Evolutionary conservation across 2,329 filamentous ascomycete species (phyloP).

Genomic region (Claviceps sp.): DNA sequence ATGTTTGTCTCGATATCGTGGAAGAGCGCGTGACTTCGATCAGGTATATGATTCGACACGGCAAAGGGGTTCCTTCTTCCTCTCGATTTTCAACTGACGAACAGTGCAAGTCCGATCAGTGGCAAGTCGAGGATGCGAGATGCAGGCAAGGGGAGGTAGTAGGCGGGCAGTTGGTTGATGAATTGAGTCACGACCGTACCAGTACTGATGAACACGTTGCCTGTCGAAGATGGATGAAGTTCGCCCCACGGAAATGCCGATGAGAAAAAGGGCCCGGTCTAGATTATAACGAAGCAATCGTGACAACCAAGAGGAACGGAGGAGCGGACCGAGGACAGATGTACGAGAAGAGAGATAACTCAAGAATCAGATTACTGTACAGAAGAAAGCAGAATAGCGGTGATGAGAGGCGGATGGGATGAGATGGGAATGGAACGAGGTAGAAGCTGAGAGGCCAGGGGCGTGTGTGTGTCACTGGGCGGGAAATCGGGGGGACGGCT

Average conservation of each 20-base stretch:
- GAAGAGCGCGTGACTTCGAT: not conserved
- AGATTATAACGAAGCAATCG: slow-evolving; percentile 8
- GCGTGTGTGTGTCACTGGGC: slow-evolving; percentile 14
- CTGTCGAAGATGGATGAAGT: not conserved
- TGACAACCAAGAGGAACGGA: slow-evolving; percentile 8
- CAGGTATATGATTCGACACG: not conserved
- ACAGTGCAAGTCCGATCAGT: slow-evolving; percentile 7
- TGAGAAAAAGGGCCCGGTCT: slow-evolving; percentile 23
- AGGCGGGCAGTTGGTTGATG: slow-evolving; percentile 9
- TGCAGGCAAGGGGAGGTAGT: slow-evolving; percentile 13
- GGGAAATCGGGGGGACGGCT: slow-evolving; percentile 4
- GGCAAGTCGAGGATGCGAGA: slow-evolving; percentile 8
- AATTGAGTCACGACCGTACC: not conserved
- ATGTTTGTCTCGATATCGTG: not conserved
- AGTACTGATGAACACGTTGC: not conserved
- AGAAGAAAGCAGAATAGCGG: slow-evolving; percentile 19
- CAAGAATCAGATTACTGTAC: slow-evolving; percentile 18
- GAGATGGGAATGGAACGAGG: slow-evolving; percentile 17
- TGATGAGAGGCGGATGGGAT: slow-evolving; percentile 14
- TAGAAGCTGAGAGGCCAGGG: slow-evolving; percentile 17
- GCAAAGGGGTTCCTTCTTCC: slow-evolving; percentile 17
- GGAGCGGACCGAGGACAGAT: slow-evolving; percentile 11
- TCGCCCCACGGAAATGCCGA: slow-evolving; percentile 18
- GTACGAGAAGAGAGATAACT: slow-evolving; percentile 16
- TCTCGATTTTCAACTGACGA: slow-evolving; percentile 13